Evolutionary conservation across 2,329 filamentous ascomycete species (phyloP).

Genomic region (Sclerotinia subarctica): DNA sequence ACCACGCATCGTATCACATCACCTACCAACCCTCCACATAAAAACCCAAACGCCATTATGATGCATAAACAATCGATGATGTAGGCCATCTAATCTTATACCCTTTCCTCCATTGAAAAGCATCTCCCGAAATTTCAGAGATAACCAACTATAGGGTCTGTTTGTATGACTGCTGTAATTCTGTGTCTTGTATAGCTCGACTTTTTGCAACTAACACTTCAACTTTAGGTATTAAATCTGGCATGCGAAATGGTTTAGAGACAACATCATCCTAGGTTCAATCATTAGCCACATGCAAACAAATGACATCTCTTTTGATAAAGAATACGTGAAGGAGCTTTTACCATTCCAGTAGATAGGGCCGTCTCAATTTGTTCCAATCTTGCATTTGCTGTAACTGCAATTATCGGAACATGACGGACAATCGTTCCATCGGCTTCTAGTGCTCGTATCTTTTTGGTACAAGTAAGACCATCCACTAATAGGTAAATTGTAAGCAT

Average conservation of each 20-base stretch:
- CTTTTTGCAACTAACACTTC: slow-evolving; percentile 43
- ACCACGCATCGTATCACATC: neutral
- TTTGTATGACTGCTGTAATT: neutral
- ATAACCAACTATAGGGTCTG: no score
- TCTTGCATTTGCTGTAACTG: slow-evolving; percentile 78
- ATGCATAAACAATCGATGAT: neutral
- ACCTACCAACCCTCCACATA: neutral
- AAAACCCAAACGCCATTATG: neutral
- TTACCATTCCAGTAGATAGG: slow-evolving; percentile 68
- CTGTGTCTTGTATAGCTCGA: neutral
- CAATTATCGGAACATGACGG: slow-evolving; percentile 71
- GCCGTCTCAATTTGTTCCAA: slow-evolving; percentile 71
- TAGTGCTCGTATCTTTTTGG: slow-evolving; percentile 64
- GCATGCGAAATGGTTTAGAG: slow-evolving; percentile 75
- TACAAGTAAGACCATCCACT: slow-evolving; percentile 73
- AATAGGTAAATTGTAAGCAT: neutral
- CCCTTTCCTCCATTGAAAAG: neutral
- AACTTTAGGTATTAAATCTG: slow-evolving; percentile 67
- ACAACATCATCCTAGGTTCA: slow-evolving; percentile 65
- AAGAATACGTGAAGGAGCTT: slow-evolving; percentile 28
- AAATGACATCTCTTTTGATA: neutral
- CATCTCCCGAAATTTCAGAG: neutral
- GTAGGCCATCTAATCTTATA: neutral
- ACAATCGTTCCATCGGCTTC: slow-evolving; percentile 60
- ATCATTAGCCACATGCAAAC: slow-evolving; percentile 25